Conservation (phyloP, 345 rosid species). For the Brassica carinata region DNA sequence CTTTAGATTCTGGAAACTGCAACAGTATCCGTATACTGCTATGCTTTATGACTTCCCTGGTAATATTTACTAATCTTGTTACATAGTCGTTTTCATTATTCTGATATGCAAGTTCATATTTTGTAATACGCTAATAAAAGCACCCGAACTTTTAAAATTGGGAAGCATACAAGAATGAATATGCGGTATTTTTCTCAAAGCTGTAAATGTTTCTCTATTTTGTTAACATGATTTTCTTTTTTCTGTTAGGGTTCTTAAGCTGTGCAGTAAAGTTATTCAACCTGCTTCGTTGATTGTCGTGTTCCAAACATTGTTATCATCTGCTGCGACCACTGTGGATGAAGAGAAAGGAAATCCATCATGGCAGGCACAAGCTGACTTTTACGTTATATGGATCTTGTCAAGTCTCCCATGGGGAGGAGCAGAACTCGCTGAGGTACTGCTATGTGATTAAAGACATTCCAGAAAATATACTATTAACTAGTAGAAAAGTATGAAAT, state of each 20-base stretch:
- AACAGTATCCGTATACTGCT: slow-evolving; percentile 77
- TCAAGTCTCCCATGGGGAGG: slow-evolving; percentile 99
- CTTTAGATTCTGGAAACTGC: slow-evolving; percentile 69
- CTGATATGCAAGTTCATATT: background rate
- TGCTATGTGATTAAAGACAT: slow-evolving; percentile 6
- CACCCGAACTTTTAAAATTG: background rate
- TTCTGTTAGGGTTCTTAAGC: slow-evolving; percentile 44
- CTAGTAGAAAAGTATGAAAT: background rate
- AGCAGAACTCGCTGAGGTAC: slow-evolving; percentile 91
- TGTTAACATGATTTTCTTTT: slow-evolving; percentile 1
- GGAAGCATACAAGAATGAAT: background rate
- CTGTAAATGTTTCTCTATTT: background rate
- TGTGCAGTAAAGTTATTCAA: slow-evolving; percentile 96
- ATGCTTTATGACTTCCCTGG: slow-evolving; percentile 85
- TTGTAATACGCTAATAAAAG: background rate
- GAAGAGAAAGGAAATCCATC: slow-evolving; percentile 98
- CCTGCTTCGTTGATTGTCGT: slow-evolving; percentile 83
- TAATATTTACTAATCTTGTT: slow-evolving; percentile 41
- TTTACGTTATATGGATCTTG: slow-evolving; percentile 83
- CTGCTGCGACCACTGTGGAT: slow-evolving; percentile 94
- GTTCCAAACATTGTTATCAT: slow-evolving; percentile 84
- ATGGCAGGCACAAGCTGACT: slow-evolving; percentile 96
- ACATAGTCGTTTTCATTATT: background rate
- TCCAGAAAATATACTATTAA: background rate
- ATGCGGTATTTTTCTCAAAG: no score